These are phyloP conservation scores for Colletotrichum nymphaeae DNA, from an alignment of 2,329 filamentous ascomycete species.

Conservation along the genomic window DNA sequence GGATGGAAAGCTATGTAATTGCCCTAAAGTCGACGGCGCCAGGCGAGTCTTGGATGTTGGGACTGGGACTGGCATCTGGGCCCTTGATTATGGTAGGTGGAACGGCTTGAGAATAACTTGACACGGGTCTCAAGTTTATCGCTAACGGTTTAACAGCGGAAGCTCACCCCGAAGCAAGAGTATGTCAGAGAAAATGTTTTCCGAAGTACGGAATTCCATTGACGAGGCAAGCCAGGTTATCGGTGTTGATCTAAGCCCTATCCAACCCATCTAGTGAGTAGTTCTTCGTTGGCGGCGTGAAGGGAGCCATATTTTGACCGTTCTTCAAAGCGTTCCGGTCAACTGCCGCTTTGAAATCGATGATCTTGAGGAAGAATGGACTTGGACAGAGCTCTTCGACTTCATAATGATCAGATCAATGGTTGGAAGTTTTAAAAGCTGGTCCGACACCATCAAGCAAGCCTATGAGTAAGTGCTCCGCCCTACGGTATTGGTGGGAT, in stretches of 20 bases:
- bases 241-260: slow-evolving; percentile 52
- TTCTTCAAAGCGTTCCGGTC: slow-evolving; percentile 47
- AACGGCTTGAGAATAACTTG: background rate
- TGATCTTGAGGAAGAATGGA: slow-evolving; percentile 44
- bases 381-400: slow-evolving; percentile 58
- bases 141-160: background rate
- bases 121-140: background rate
- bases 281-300: rapidly evolving
- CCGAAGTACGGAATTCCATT: background rate
- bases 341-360: slow-evolving; percentile 54
- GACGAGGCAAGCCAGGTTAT: slow-evolving; percentile 38
- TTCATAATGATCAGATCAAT: slow-evolving; percentile 69
- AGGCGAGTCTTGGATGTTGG: slow-evolving; percentile 40
- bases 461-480: slow-evolving; percentile 46
- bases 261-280: slow-evolving; percentile 49
- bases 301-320: background rate
- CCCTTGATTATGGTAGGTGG: slow-evolving; percentile 53
- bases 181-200: background rate
- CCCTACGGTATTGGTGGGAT: too few relatives aligned
- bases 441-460: slow-evolving; percentile 61
- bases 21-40: slow-evolving; percentile 29
- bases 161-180: slow-evolving; percentile 43
- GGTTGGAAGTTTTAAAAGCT: slow-evolving; percentile 64
- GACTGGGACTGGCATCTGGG: slow-evolving; percentile 44
- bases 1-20: background rate